These are phyloP conservation scores for Millerozyma acaciae DNA, from an alignment of 805 yeast genomes.

Conservation along the genomic window DNA sequence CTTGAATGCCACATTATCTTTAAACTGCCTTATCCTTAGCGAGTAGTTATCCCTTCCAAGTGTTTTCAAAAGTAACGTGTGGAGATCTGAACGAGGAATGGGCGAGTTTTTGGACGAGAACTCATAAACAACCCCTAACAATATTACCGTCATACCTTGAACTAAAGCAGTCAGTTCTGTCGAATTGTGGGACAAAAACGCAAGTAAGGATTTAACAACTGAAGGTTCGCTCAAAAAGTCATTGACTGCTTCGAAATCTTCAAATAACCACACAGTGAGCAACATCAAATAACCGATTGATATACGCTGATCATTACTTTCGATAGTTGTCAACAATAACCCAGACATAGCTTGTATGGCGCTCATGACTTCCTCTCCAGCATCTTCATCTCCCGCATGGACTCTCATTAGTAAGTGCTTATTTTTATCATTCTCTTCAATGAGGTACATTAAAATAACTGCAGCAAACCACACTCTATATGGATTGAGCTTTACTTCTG, in stretches of 20 bases:
- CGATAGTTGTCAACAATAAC: conserved; percentile 60
- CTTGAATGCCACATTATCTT: conserved; percentile 52
- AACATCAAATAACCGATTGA: conserved; percentile 76
- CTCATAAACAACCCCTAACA: conserved; percentile 78
- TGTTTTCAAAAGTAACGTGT: conserved; percentile 59
- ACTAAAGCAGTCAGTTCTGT: conserved; percentile 51
- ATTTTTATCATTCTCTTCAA: conserved; percentile 51
- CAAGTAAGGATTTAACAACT: conserved; percentile 61
- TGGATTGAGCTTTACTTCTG: conserved; percentile 64
- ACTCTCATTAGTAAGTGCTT: conserved; percentile 47
- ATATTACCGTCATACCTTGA: conserved; percentile 67
- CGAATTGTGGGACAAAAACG: conserved; percentile 50
- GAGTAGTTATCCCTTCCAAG: conserved; percentile 79
- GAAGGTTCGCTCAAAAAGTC: conserved; percentile 70
- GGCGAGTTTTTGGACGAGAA: conserved; percentile 65
- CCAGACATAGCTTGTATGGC: conserved; percentile 77
- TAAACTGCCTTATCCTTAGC: conserved; percentile 67
- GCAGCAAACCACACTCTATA: conserved; percentile 84
- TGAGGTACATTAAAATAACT: conserved; percentile 56
- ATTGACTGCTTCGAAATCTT: conserved; percentile 68
- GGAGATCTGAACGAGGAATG: conserved; percentile 54
- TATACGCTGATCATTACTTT: conserved; percentile 64
- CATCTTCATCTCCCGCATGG: conserved; percentile 52
- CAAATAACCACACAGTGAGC: conserved; percentile 72
- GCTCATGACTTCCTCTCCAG: conserved; percentile 66